Base-by-base conservation (phyloP, 176 grass and related monocot genomes). In the Saccharum officinarum region DNA sequence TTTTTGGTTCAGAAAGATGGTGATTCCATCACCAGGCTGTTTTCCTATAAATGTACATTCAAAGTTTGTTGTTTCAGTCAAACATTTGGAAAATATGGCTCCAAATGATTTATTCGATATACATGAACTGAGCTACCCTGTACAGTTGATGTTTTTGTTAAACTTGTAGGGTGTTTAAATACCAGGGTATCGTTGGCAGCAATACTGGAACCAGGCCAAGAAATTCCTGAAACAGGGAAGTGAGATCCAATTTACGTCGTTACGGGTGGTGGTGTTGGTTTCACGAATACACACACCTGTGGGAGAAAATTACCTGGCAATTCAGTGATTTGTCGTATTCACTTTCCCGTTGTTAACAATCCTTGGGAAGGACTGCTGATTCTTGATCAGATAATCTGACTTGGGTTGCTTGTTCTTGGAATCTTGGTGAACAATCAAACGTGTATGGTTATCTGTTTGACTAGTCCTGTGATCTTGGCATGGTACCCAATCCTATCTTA, bases 51-150 rank as follows among this genome's bases (percentile, higher is more conserved):
- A 79, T 87, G 82, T 82, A 89, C 81, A 89, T 88, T 82, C 46
- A 86, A 28, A 49, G 85, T 62, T 82, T 88, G 74, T 83, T 91
- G 74, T 80, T 89, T 89, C 68, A 52, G 69, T 77, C 30, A n/a
- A 59, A 82, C 84, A 82, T 87, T 94, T 94, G 87, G 92, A 77
- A 89, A 83, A 77, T 42, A 16, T 82, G 55, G 71, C 84, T 84
- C 84, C 80, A 87, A 81, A 89, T 92, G 82, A 72, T 68, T 73
- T 63, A 55, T 70, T 83, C 62, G 28, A 33, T 52, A 26, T 74
- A 85, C 62, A n/a, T 52, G 71, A 79, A 84, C 55, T 9, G 85
- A 85, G 60, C 28, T 76, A 61, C 80, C 79, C 86, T 84, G 42
- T 79, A 75, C 46, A 86, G 79, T 89, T 79, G 37, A 47, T 72